Conservation (phyloP, 306 rosid genomes). For the Styphnolobium japonicum region DNA sequence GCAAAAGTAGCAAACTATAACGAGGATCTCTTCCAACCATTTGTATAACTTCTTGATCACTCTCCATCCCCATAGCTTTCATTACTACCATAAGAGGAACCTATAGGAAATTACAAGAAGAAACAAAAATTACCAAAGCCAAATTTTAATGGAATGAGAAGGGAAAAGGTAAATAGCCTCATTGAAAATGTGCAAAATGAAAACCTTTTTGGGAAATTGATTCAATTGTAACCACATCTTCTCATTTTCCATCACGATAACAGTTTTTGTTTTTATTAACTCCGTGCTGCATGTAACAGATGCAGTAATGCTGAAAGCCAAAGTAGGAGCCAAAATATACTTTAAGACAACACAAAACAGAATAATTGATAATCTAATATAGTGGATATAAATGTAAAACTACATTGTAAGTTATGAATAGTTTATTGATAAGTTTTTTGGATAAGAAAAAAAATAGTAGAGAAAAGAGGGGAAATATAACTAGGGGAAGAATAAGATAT, state of each 20-base stretch:
- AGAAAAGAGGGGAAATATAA: background rate
- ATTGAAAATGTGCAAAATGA: constrained; percentile 9
- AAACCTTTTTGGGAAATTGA: constrained; percentile 66
- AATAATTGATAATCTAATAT: background rate
- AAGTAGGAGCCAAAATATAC: constrained; percentile 10
- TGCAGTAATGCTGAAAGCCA: constrained; percentile 70
- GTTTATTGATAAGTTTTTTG: background rate
- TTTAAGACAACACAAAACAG: background rate
- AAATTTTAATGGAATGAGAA: background rate
- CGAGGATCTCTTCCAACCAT: constrained; percentile 95
- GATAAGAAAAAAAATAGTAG: background rate
- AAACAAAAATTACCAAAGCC: background rate
- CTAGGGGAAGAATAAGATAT: background rate
- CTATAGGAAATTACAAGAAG: constrained; percentile 33
- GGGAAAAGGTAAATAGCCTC: background rate
- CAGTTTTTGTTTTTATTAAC: constrained; percentile 65
- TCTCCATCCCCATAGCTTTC: constrained; percentile 95
- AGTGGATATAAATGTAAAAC: background rate
- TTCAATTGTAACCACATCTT: constrained; percentile 69
- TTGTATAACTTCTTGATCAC: constrained; percentile 83
- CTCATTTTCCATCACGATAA: constrained; percentile 73
- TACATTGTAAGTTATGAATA: background rate
- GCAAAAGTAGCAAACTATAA: constrained; percentile 67
- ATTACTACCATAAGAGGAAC: constrained; percentile 77
- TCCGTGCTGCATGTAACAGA: constrained; percentile 88